A percentile compares a stretch with the other conserved stretches of the same genome.
Evolutionary conservation across 2,329 filamentous ascomycete genomes (phyloP).

Genomic region (Alternaria atra): DNA sequence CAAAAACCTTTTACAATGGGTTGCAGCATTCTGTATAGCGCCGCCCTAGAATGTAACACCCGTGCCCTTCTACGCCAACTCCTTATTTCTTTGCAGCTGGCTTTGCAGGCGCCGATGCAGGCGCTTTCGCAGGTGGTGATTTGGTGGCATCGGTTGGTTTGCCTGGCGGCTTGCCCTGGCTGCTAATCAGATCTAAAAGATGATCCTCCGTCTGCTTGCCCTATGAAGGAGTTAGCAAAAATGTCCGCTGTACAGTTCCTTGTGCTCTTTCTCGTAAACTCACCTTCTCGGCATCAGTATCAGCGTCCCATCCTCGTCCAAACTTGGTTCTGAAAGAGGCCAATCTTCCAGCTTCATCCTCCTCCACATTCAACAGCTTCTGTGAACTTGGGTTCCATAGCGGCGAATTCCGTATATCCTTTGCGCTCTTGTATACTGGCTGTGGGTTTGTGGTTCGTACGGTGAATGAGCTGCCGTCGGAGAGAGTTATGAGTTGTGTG

Average conservation of each 20-base stretch:
- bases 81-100: constrained; percentile 22
- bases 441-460: constrained; percentile 78
- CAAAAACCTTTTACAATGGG: constrained; percentile 5
- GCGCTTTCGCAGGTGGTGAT: constrained; percentile 23
- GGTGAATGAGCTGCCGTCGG: constrained; percentile 86
- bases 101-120: constrained; percentile 14
- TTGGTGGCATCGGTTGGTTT: constrained; percentile 28
- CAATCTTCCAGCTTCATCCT: constrained; percentile 91
- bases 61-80: neutral
- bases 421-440: constrained; percentile 69
- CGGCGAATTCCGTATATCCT: constrained; percentile 88
- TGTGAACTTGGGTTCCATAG: constrained; percentile 89
- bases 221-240: constrained; percentile 16
- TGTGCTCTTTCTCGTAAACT: neutral
- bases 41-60: neutral
- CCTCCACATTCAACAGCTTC: constrained; percentile 85
- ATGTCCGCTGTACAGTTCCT: neutral
- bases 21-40: constrained; percentile 1
- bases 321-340: constrained; percentile 86
- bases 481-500: constrained; percentile 93
- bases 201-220: constrained; percentile 34
- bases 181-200: constrained; percentile 46
- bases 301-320: constrained; percentile 80
- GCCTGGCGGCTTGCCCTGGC: constrained; percentile 25
- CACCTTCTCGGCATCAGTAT: constrained; percentile 18